A percentile compares a stretch with the other conserved stretches of the same genome.
Conservation (phyloP, 345 rosid genomes). For the Populus davidiana region DNA sequence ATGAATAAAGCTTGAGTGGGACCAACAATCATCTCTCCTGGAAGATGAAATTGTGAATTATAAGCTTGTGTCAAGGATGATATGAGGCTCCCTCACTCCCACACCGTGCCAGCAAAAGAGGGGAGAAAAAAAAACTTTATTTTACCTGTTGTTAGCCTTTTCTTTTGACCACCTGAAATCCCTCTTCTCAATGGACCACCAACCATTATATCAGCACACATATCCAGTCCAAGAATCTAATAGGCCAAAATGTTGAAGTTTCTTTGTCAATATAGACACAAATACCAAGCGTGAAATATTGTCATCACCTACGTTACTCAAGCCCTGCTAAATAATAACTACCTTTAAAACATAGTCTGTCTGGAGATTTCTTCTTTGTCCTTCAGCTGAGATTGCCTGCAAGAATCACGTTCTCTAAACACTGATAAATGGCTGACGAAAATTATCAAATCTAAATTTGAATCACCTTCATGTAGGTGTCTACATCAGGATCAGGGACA, state of each 20-base stretch:
- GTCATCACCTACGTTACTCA: too few species aligned
- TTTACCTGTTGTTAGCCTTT: conserved; percentile 13
- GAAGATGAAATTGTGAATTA: background rate
- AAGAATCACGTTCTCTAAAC: background rate
- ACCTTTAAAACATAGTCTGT: conserved; percentile 11
- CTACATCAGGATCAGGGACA: background rate
- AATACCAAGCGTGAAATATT: too few species aligned
- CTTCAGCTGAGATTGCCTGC: conserved; percentile 5
- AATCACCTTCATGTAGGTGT: conserved; percentile 6
- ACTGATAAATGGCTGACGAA: background rate
- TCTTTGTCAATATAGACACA: background rate
- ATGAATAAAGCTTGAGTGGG: conserved; percentile 10
- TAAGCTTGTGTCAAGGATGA: too few species aligned
- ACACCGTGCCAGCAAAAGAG: background rate
- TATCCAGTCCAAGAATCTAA: conserved; percentile 4
- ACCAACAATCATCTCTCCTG: conserved; percentile 12
- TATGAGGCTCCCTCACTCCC: too few species aligned
- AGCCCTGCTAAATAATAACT: background rate
- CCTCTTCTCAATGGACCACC: conserved; percentile 9
- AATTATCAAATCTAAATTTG: background rate
- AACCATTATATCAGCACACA: background rate
- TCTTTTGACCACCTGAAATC: conserved; percentile 12
- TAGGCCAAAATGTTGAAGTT: too few species aligned
- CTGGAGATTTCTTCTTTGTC: background rate
- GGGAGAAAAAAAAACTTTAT: background rate